A percentile compares a stretch with the other conserved stretches of the same genome.
These are phyloP conservation scores for Cochlearia excelsa DNA, from an alignment of 345 rosid species.

Conservation along the genomic window DNA sequence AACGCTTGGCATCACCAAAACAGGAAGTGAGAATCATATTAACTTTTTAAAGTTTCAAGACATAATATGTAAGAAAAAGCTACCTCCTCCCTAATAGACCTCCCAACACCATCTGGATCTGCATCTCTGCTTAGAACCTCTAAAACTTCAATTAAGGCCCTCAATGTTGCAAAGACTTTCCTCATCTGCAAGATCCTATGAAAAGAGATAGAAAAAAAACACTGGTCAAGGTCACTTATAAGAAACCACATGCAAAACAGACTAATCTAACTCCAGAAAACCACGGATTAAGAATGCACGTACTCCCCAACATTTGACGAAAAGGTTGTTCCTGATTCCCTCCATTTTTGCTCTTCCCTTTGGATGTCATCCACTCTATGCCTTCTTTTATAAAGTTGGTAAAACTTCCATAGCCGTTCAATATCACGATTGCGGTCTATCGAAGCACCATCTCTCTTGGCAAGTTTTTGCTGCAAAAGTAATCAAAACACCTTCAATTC, in stretches of 20 bases:
- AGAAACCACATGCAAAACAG: slow-evolving; percentile 5
- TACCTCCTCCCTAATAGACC: slow-evolving; percentile 85
- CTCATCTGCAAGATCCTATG: slow-evolving; percentile 57
- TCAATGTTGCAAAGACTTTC: slow-evolving; percentile 77
- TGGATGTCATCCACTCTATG: slow-evolving; percentile 86
- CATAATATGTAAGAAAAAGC: slow-evolving; percentile 8
- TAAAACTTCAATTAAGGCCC: slow-evolving; percentile 88
- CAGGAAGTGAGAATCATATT: slow-evolving; percentile 10
- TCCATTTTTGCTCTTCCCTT: slow-evolving; percentile 69
- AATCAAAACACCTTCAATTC: slow-evolving; percentile 11
- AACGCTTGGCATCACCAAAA: slow-evolving; percentile 19
- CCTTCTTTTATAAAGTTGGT: slow-evolving; percentile 63
- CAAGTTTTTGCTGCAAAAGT: slow-evolving; percentile 90
- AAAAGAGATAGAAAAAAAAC: slow-evolving; percentile 8
- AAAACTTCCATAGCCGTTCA: slow-evolving; percentile 82
- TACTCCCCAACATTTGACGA: slow-evolving; percentile 81
- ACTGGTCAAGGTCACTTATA: slow-evolving; percentile 17
- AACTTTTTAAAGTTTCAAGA: not conserved
- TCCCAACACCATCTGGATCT: slow-evolving; percentile 85
- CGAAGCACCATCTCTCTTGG: slow-evolving; percentile 65
- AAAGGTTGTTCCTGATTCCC: slow-evolving; percentile 71
- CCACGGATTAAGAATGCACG: slow-evolving; percentile 34
- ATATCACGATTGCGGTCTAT: slow-evolving; percentile 83
- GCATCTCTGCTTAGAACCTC: slow-evolving; percentile 86
- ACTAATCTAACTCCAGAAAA: slow-evolving; percentile 11